Conservation (phyloP, 495 filamentous ascomycete genomes). For the Penicillium malachiteum region DNA sequence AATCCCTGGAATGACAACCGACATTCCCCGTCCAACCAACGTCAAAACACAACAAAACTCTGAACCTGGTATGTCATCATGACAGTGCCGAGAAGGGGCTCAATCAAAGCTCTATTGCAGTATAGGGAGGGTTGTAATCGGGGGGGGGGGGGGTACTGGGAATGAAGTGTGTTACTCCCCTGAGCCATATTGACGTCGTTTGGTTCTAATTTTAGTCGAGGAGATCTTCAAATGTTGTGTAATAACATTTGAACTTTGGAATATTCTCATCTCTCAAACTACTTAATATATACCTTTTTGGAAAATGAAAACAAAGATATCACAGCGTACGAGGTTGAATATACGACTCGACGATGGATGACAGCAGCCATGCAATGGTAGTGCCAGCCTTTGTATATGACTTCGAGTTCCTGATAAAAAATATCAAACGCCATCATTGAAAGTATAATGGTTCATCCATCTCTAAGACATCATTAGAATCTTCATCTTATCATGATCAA, state of each 20-base stretch:
- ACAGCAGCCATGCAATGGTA: no score
- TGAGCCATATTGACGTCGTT: neutral
- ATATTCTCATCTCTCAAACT: no score
- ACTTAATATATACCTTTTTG: no score
- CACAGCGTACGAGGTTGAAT: no score
- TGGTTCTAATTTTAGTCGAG: no score
- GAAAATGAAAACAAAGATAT: no score
- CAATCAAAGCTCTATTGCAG: neutral
- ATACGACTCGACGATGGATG: no score
- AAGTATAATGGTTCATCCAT: slow-evolving; percentile 40
- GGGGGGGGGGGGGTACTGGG: neutral
- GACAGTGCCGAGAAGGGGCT: slow-evolving; percentile 4
- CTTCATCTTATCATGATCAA: neutral
- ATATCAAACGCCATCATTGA: slow-evolving; percentile 36
- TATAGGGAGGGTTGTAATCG: slow-evolving; percentile 11
- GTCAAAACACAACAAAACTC: neutral
- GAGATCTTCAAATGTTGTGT: no score
- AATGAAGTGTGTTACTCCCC: neutral
- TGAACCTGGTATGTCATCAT: slow-evolving; percentile 17
- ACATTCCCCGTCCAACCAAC: slow-evolving; percentile 16
- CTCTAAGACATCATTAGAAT: slow-evolving; percentile 23
- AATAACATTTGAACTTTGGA: no score
- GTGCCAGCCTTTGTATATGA: no score
- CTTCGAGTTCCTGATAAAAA: neutral
- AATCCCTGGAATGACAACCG: slow-evolving; percentile 10